A percentile compares a stretch with the other conserved stretches of the same genome.
phyloP scores from a whole-genome alignment of 2,329 filamentous ascomycete genomes.

The Calonectria montana region DNA sequence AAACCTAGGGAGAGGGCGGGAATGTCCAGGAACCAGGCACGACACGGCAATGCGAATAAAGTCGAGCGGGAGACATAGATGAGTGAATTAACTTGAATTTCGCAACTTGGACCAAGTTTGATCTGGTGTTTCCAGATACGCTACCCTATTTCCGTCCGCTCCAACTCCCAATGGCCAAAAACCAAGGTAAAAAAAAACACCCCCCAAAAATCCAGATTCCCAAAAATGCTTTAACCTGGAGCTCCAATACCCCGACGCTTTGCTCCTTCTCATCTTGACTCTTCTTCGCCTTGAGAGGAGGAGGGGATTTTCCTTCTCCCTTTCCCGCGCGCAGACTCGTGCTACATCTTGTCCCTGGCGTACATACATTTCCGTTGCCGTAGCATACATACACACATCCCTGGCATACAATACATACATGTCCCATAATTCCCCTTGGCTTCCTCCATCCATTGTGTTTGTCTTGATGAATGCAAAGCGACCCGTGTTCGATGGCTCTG shows the following conservation, averaged over 20 bases:
- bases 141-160: background rate
- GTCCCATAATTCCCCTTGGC: background rate
- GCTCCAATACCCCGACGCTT: background rate
- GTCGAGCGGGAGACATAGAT: background rate
- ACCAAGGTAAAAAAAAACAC: background rate
- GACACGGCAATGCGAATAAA: background rate
- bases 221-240: background rate
- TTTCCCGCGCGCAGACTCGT: background rate
- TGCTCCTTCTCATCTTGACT: background rate
- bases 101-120: conserved; percentile 9
- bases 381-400: conserved; percentile 15
- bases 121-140: conserved; percentile 4
- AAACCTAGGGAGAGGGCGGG: background rate
- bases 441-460: background rate
- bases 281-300: background rate
- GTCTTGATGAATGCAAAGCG: background rate
- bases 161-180: background rate
- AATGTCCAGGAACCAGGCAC: background rate
- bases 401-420: conserved; percentile 16
- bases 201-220: background rate
- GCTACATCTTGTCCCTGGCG: background rate
- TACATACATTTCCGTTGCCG: conserved; percentile 12
- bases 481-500: background rate
- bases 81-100: conserved; percentile 7
- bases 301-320: background rate